A percentile compares a stretch with the other conserved stretches of the same genome.
Evolutionary conservation across 495 filamentous ascomycete genomes (phyloP).

Genomic region (Jackrogersella multiformis): DNA sequence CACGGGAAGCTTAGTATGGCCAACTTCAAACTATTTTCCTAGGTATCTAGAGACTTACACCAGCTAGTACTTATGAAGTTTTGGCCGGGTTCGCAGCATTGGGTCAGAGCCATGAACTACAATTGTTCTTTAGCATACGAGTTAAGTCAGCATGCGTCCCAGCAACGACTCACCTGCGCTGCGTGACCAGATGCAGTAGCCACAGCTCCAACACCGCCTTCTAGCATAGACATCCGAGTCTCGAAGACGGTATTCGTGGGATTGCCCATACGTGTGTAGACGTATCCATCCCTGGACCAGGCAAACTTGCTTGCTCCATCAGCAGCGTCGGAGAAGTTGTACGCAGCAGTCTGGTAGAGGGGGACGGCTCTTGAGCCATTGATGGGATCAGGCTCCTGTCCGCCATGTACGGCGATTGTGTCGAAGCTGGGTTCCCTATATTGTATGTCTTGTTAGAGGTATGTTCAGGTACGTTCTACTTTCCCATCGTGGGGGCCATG

Average conservation of each 20-base stretch:
- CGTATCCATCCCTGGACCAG: conserved; percentile 54
- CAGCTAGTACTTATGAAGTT: conserved; percentile 56
- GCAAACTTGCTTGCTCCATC: conserved; percentile 56
- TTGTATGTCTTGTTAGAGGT: conserved; percentile 26
- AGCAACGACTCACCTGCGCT: conserved; percentile 41
- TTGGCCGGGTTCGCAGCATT: conserved; percentile 52
- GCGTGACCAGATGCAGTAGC: conserved; percentile 54
- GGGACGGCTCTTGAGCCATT: conserved; percentile 55
- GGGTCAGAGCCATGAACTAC: conserved; percentile 56
- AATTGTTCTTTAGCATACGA: conserved; percentile 24
- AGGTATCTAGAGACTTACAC: conserved; percentile 35
- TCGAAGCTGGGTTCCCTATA: conserved; percentile 51
- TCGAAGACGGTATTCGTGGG: conserved; percentile 56
- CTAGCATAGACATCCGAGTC: conserved; percentile 53
- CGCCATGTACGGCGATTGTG: conserved; percentile 53
- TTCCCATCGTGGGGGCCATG: conserved; percentile 3
- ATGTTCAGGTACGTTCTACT: conserved; percentile 11
- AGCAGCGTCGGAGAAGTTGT: conserved; percentile 55
- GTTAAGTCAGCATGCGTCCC: not conserved
- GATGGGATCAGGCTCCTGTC: conserved; percentile 54
- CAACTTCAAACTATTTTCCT: not conserved
- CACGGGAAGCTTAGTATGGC: conserved; percentile 7
- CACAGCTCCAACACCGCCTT: conserved; percentile 54
- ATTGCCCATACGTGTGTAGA: conserved; percentile 57
- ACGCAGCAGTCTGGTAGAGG: conserved; percentile 53